A percentile compares a stretch with the other conserved stretches of the same genome.
Conservation (phyloP, 345 rosid genomes). For the Capsella bursapastoris region DNA sequence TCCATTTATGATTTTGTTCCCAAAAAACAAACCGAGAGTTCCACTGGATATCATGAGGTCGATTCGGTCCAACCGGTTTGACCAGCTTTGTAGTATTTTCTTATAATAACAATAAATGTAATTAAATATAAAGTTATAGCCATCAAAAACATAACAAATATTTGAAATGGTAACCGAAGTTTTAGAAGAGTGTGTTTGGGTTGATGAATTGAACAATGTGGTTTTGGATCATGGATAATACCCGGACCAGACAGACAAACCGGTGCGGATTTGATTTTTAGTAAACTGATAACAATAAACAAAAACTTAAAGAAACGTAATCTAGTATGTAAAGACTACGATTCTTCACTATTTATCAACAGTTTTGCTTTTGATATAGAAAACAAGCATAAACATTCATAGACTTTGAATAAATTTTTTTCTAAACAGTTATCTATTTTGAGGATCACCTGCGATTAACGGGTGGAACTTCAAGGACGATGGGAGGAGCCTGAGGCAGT, state of each 20-base stretch:
- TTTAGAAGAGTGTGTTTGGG: not conserved
- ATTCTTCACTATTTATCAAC: not conserved
- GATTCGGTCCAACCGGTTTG: not conserved
- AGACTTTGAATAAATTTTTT: not conserved
- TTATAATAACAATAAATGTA: no score
- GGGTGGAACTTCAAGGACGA: slow-evolving; percentile 36
- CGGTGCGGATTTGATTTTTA: not conserved
- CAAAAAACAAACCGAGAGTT: not conserved
- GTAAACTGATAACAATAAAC: not conserved
- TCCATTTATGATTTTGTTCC: not conserved
- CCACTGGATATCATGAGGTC: not conserved
- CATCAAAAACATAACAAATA: no score
- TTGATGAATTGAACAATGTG: slow-evolving; percentile 4
- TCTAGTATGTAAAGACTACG: not conserved
- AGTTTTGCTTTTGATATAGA: not conserved
- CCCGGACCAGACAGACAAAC: not conserved
- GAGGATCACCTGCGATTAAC: slow-evolving; percentile 53
- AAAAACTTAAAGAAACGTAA: not conserved
- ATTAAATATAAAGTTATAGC: no score
- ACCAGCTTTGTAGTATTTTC: not conserved
- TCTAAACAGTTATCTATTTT: not conserved
- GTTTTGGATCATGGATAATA: not conserved
- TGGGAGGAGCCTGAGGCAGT: slow-evolving; percentile 34
- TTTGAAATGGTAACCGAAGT: not conserved
- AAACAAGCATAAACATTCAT: slow-evolving; percentile 10